Base-by-base conservation (phyloP, 2,329 filamentous ascomycete genomes). In the Exserohilum turcica region DNA sequence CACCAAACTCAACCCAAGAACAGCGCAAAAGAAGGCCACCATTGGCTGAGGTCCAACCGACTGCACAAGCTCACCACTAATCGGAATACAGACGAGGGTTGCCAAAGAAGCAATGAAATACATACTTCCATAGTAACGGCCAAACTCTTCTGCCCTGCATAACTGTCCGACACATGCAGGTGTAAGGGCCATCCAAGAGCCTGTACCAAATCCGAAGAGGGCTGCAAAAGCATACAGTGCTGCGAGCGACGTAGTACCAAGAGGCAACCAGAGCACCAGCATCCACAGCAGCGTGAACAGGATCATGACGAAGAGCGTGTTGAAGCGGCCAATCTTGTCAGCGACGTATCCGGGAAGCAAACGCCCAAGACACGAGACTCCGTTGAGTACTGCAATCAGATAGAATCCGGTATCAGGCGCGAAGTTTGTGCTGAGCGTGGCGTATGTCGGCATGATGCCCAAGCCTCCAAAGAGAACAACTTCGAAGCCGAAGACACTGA, bases 101-200 rank as follows among this genome's bases (percentile, higher is more conserved):
- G 72, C 68, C n/a, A 74, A 52, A 50, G 66, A 69, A 3, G 70
- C 71, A 6, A 74, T 60, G 52, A 73, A 73, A 46, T 74, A 74
- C 63, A 74, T 66, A 1, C 82, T 82, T 0, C 83, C 82, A 61
- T 84, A 78, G 9, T 82, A 75, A 15, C 78, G 76, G 8, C 79
- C 79, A 60, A 79, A 79, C 33, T 81, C 77, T 33, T 79, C 65
- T 6, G 74, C 75, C 28, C 75, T 66, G 52, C 79, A 81, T 6
- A 82, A 68, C 57, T 81, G 78, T 2, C 77, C 77, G 3, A 82
- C 68, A 46, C 78, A 81, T 16, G 78, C 77, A 6, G 79, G 77
- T 0, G 73, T 76, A 12, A 80, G 58, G 2, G 72, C 68, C 59
- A 80, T 78, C 60, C 78, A 74, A 6, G 76, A 74, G 1, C 79